Percentiles rank a stretch among this genome's conserved stretches.
Evolutionary conservation across 2,329 filamentous ascomycete species (phyloP).

Genomic region (Eutypella sp.): DNA sequence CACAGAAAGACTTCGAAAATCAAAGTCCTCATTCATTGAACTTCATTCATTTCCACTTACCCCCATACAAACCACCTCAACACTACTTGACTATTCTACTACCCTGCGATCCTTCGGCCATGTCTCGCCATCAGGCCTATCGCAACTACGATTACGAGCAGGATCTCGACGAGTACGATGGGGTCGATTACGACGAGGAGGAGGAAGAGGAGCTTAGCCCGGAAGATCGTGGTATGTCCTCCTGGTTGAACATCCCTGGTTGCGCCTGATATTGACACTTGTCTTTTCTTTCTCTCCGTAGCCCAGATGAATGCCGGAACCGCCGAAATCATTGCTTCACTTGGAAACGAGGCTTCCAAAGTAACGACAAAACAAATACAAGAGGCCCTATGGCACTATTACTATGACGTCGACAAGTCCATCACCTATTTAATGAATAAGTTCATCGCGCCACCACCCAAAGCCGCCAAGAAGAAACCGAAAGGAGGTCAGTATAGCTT

Average conservation of each 20-base stretch:
- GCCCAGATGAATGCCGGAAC: slow-evolving; percentile 58
- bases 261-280: no score
- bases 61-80: no score
- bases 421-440: slow-evolving; percentile 73
- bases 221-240: slow-evolving; percentile 24
- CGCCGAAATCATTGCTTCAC: slow-evolving; percentile 56
- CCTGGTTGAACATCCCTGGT: no score
- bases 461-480: slow-evolving; percentile 35
- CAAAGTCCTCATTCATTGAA: no score
- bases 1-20: no score
- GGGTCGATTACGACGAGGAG: slow-evolving; percentile 34
- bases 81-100: no score
- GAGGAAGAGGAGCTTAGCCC: slow-evolving; percentile 39
- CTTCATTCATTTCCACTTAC: no score
- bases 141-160: slow-evolving; percentile 47
- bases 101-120: slow-evolving; percentile 13
- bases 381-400: slow-evolving; percentile 92
- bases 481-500: slow-evolving; percentile 38
- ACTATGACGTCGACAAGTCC: slow-evolving; percentile 84
- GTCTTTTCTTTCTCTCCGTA: slow-evolving; percentile 6
- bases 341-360: slow-evolving; percentile 56
- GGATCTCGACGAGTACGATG: slow-evolving; percentile 47
- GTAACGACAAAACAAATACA: slow-evolving; percentile 66
- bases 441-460: slow-evolving; percentile 40
- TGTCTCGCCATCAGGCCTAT: slow-evolving; percentile 44